A percentile compares a stretch with the other conserved stretches of the same genome.
These are phyloP conservation scores for Backusella parvicylindrica DNA, from an alignment of 192 early-diverging fungal species.

Conservation along the genomic window DNA sequence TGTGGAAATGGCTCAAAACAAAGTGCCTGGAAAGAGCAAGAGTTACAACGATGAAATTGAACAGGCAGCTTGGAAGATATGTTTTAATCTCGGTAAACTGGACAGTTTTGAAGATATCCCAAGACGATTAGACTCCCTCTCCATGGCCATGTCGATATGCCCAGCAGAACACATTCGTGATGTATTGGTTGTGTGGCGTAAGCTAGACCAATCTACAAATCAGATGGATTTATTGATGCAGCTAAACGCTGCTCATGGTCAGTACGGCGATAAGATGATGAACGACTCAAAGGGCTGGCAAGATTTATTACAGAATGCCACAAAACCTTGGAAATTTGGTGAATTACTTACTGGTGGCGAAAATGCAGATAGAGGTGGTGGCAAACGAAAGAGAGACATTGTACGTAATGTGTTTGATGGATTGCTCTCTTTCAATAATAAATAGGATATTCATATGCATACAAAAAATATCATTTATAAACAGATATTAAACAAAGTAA, in stretches of 20 bases:
- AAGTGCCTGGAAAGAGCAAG: neutral
- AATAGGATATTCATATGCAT: neutral
- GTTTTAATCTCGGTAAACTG: slow-evolving; percentile 42
- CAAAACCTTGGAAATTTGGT: slow-evolving; percentile 21
- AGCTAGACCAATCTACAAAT: slow-evolving; percentile 31
- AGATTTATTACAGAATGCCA: slow-evolving; percentile 17
- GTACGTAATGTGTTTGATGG: slow-evolving; percentile 37
- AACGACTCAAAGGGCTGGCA: slow-evolving; percentile 13
- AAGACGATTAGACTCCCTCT: slow-evolving; percentile 47
- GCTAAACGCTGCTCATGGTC: neutral
- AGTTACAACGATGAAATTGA: slow-evolving; percentile 17
- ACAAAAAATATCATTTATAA: neutral
- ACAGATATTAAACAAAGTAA: neutral
- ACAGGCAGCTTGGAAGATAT: slow-evolving; percentile 37
- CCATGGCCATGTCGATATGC: slow-evolving; percentile 52
- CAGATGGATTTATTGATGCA: neutral
- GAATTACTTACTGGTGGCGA: slow-evolving; percentile 12
- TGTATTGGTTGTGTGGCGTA: slow-evolving; percentile 40
- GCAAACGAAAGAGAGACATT: slow-evolving; percentile 37
- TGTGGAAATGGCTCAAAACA: slow-evolving; percentile 43
- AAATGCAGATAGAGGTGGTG: slow-evolving; percentile 5
- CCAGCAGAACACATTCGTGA: slow-evolving; percentile 42
- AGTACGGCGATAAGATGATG: neutral
- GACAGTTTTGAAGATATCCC: slow-evolving; percentile 38
- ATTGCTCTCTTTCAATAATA: slow-evolving; percentile 31